These are phyloP conservation scores for Sabuloglossum arenarium DNA, from an alignment of 495 filamentous ascomycete species.

Conservation along the genomic window DNA sequence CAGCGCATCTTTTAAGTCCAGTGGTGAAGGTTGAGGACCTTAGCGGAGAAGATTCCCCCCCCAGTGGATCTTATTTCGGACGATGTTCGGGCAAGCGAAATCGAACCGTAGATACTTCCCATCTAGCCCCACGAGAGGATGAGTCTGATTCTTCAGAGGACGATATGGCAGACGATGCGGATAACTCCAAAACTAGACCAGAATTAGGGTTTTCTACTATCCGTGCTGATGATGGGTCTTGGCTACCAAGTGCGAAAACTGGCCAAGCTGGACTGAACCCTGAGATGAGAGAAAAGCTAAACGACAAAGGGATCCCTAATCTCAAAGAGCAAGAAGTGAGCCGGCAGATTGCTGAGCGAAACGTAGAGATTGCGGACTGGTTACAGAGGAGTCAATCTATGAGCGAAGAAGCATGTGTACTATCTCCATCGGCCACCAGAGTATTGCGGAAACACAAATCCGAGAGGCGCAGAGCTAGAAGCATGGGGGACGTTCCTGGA, in stretches of 20 bases:
- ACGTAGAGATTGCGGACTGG: slow-evolving; percentile 13
- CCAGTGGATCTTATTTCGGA: background rate
- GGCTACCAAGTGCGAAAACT: slow-evolving; percentile 5
- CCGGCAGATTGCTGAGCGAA: slow-evolving; percentile 9
- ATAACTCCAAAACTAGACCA: background rate
- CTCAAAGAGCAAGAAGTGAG: slow-evolving; percentile 13
- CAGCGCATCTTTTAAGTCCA: background rate
- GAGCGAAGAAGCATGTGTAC: slow-evolving; percentile 6
- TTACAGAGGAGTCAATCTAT: slow-evolving; percentile 7
- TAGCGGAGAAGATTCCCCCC: background rate
- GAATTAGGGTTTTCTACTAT: background rate
- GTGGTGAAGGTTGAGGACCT: background rate
- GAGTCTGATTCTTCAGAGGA: background rate
- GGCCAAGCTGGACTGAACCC: slow-evolving; percentile 13
- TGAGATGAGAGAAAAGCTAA: slow-evolving; percentile 8
- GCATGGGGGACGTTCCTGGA: background rate
- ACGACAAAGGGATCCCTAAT: slow-evolving; percentile 8
- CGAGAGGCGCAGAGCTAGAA: slow-evolving; percentile 4
- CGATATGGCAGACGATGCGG: background rate
- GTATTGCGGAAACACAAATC: slow-evolving; percentile 9
- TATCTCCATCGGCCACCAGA: background rate
- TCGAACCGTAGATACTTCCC: background rate
- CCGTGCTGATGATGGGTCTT: slow-evolving; percentile 1
- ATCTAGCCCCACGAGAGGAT: background rate
- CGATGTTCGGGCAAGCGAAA: background rate